These are phyloP conservation scores for Pyrenochaeta sp. DNA, from an alignment of 2,329 filamentous ascomycete species.

Conservation along the genomic window DNA sequence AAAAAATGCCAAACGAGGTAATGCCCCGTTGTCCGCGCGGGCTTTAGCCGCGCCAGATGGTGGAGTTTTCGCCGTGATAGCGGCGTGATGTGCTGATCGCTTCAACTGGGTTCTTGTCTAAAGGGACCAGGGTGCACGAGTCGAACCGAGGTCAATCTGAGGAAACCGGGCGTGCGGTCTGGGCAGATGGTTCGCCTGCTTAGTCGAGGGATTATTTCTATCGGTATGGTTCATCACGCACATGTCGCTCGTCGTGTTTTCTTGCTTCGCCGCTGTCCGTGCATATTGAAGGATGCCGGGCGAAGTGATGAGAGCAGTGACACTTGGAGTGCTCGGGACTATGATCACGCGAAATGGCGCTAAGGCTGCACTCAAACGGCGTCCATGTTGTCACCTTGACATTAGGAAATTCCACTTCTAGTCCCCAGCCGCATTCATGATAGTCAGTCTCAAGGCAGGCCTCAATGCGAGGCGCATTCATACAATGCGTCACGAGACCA, in stretches of 20 bases:
- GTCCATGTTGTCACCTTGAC: background rate
- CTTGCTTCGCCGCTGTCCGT: too few relatives aligned
- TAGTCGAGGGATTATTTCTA: background rate
- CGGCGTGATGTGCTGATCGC: background rate
- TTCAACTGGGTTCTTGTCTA: background rate
- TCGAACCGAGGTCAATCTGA: background rate
- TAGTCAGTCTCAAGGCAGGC: too few relatives aligned
- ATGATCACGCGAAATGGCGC: too few relatives aligned
- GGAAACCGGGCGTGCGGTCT: background rate
- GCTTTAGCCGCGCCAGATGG: background rate
- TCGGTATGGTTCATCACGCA: background rate
- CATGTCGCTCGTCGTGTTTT: too few relatives aligned
- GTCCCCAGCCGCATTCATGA: too few relatives aligned
- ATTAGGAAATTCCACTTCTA: too few relatives aligned
- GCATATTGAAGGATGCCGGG: background rate
- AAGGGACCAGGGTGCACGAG: background rate
- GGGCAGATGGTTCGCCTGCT: background rate
- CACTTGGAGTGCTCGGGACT: too few relatives aligned
- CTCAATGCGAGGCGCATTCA: too few relatives aligned
- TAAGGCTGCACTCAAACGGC: too few relatives aligned
- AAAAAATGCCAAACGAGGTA: conserved; percentile 10
- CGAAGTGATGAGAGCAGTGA: background rate
- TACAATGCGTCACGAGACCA: too few relatives aligned
- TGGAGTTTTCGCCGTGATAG: background rate
- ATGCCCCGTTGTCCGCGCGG: conserved; percentile 13